Evolutionary conservation across 1,139 yeast genomes (phyloP).

Genomic region (Protomyces inouyei): DNA sequence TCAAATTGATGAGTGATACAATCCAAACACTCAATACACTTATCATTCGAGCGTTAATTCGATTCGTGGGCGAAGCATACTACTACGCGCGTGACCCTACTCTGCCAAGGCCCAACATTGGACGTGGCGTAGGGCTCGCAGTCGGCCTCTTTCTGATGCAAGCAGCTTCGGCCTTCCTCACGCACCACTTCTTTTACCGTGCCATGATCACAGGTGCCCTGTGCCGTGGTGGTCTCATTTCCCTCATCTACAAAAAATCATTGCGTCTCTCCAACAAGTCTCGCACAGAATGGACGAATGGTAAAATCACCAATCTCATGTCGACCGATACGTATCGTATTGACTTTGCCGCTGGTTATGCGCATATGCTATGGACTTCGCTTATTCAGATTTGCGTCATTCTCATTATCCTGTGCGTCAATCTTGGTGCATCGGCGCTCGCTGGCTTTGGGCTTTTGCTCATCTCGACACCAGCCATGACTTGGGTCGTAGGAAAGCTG

Average conservation of each 20-base stretch:
- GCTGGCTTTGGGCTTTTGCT: constrained; percentile 55
- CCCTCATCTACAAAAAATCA: constrained; percentile 62
- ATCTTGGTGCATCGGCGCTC: constrained; percentile 68
- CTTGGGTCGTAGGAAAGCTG: constrained; percentile 41
- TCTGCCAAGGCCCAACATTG: constrained; percentile 36
- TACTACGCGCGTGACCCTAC: constrained; percentile 31
- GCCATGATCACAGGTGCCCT: constrained; percentile 65
- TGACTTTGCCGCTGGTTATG: constrained; percentile 69
- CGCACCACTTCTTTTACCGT: constrained; percentile 60
- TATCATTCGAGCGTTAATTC: constrained; percentile 52
- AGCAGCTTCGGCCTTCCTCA: constrained; percentile 48
- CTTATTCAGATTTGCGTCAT: constrained; percentile 62
- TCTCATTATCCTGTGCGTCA: constrained; percentile 59
- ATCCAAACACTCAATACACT: constrained; percentile 51
- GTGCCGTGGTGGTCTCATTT: constrained; percentile 60
- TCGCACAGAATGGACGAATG: constrained; percentile 55
- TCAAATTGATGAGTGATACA: constrained; percentile 48
- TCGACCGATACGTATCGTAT: constrained; percentile 77
- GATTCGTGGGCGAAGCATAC: constrained; percentile 42
- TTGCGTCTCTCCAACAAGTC: constrained; percentile 58
- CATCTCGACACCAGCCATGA: constrained; percentile 38
- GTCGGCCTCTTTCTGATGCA: constrained; percentile 51
- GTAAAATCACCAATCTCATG: constrained; percentile 66
- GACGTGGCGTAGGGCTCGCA: constrained; percentile 58
- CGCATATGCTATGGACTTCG: constrained; percentile 59